phyloP scores from a whole-genome alignment of 1,139 yeast species.

The Kurtzmaniella quercitrusa region DNA sequence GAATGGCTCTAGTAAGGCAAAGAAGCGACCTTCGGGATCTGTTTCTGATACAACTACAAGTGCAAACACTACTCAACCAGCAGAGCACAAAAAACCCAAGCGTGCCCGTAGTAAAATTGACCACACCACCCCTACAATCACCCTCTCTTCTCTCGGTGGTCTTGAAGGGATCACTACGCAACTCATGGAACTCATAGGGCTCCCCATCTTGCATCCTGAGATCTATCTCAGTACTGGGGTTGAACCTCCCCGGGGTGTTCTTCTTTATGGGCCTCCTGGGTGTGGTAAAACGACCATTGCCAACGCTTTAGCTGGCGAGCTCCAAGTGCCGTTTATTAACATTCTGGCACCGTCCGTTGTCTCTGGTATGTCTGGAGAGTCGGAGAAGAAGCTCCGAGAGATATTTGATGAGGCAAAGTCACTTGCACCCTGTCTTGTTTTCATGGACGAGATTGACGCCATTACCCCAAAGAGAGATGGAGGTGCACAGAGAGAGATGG shows the following conservation, averaged over 20 bases:
- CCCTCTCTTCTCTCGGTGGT: conserved; percentile 81
- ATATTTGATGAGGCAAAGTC: conserved; percentile 88
- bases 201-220: conserved; percentile 93
- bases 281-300: conserved; percentile 98
- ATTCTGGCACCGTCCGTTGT: conserved; percentile 95
- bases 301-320: conserved; percentile 91
- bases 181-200: conserved; percentile 81
- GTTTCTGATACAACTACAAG: conserved; percentile 7
- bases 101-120: conserved; percentile 49
- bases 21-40: conserved; percentile 7
- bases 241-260: conserved; percentile 95
- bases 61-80: not conserved
- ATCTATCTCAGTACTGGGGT: conserved; percentile 84
- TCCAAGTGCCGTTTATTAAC: conserved; percentile 87
- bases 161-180: conserved; percentile 79
- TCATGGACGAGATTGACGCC: conserved; percentile 96
- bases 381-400: conserved; percentile 90
- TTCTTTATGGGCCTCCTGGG: conserved; percentile 97
- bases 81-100: conserved; percentile 12
- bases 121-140: conserved; percentile 65
- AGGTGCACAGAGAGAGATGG: conserved; percentile 98
- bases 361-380: conserved; percentile 99
- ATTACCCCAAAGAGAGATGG: conserved; percentile 95
- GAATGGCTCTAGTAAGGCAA: conserved; percentile 14
- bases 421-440: conserved; percentile 87